Base-by-base conservation (phyloP, 2,329 filamentous ascomycete species). In the Fusarium anguioides region DNA sequence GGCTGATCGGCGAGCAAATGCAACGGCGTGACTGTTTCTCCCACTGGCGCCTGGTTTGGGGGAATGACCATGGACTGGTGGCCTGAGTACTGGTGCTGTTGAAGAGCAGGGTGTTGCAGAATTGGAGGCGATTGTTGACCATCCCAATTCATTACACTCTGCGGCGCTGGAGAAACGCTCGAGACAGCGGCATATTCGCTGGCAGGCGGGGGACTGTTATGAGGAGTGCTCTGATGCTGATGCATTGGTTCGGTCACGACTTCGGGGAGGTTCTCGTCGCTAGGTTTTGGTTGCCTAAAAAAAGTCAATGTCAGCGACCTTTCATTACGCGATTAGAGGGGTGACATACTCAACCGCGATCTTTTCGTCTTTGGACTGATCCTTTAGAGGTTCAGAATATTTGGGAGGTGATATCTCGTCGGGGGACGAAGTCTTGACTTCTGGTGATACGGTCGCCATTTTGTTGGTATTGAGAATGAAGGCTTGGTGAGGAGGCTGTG, bases 251-350 rank as follows among this genome's bases (percentile, higher is more conserved):
- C 55, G 37, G 41, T 39, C 1, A 73, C 71, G 39, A 73, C 71
- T 54, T 73, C 71, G 58, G 71, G 71, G 49, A 73, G 71, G 45
- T 69, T 69, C 4, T 61, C 55, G 55, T 73, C 69, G 51, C 73
- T 56, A 27, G 62, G 37, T 23, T 29, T 55, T 2, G 11, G 53
- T 3, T 64, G 26, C 17, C 66, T 70, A n/a, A n/a, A n/a, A n/a
- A n/a, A n/a, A n/a, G 12, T 0, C 3, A 33, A 15, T 31, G 33
- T 60, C 24, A 50, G 59, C n/a, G 39, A n/a, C n/a, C n/a, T n/a
- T n/a, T n/a, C n/a, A n/a, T 17, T 17, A 14, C 29, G 12, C 29
- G 14, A 5, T 17, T 29, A 10, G 17, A 17, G 29, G 29, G 29
- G 12, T 8, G 17, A 57, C 63, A 3, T 33, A 65, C 66, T 48